Base-by-base conservation (phyloP, 805 yeast species). In the Komagataella mondaviorum region DNA sequence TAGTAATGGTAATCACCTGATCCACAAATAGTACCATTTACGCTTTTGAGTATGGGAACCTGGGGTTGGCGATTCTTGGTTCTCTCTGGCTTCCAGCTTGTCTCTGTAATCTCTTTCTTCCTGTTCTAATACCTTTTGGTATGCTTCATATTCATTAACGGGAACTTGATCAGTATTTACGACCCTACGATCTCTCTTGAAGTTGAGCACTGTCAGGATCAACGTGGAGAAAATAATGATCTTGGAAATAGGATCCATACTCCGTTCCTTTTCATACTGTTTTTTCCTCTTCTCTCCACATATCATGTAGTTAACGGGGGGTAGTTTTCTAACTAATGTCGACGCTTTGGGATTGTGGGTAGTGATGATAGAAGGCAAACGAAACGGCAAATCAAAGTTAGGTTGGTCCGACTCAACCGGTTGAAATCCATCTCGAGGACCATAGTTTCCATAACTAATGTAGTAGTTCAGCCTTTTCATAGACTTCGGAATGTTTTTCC, bases 401-500 rank as follows among this genome's bases (percentile, higher is more conserved):
- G 71, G 62, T 3, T 59, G 55, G n/a, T 70, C 62, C 52, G 67
- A 70, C 69, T 78, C 71, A 55, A 70, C 71, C 49, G 66, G 64
- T 16, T 65, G 64, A 51, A 83, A 74, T 18, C 76, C 76, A 48
- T 76, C 80, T 55, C 95, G 71, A 1, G 80, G 82, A 0, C 89
- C 93, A 73, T 85, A 78, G 48, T 82, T 71, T 2, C 90, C 90
- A 63, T 80, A 85, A 0, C 82, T 73, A 30, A 82, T 71, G 66
- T 73, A 81, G 61, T 79, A 83, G 7, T 78, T 73, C 55, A 83
- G 68, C 54, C 75, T 69, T 59, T 83, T 83, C 50, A 74, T 74
- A 49, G 75, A 72, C 10, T 54, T 54, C 3, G 77, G 69, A 47
- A 83, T 55, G 45, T 68, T 63, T 2, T 63, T 62, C 95, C 95